These are phyloP conservation scores for Spathaspora sp. DNA, from an alignment of 805 yeast species.

Conservation along the genomic window DNA sequence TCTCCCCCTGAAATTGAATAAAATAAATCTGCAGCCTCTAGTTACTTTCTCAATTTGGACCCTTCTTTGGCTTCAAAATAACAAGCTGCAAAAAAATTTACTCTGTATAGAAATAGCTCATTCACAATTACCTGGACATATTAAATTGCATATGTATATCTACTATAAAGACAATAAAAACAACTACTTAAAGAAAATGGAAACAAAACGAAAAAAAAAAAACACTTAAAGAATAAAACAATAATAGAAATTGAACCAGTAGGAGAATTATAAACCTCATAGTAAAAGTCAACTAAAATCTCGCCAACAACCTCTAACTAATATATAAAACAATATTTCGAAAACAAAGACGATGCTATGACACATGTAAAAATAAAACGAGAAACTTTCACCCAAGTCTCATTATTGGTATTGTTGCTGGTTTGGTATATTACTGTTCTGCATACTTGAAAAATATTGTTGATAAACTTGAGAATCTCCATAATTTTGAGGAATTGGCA, in stretches of 20 bases:
- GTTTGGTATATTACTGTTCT: constrained; percentile 44
- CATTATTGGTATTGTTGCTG: constrained; percentile 54
- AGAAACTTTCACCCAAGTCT: not conserved
- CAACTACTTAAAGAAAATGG: not conserved
- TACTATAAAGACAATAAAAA: not conserved
- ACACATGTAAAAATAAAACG: not conserved
- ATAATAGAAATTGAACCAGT: not conserved
- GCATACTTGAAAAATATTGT: constrained; percentile 57
- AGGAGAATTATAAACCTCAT: not conserved
- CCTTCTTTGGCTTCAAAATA: too few species aligned
- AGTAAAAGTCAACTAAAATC: not conserved
- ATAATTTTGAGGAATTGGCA: constrained; percentile 40
- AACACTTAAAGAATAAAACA: not conserved
- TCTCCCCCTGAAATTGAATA: not conserved
- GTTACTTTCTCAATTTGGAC: not conserved
- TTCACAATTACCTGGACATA: too few species aligned
- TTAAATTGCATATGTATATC: not conserved
- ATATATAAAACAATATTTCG: not conserved
- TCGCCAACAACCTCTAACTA: not conserved
- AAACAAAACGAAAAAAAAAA: not conserved
- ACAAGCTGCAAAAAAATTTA: not conserved
- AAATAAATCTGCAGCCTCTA: not conserved
- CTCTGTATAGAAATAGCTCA: not conserved
- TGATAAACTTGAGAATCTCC: constrained; percentile 36
- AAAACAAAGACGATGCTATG: not conserved